Evolutionary conservation across 2,329 filamentous ascomycete species (phyloP), one percentile per base, ranked within the genome.

Genomic region (Drechslera avenae): DNA sequence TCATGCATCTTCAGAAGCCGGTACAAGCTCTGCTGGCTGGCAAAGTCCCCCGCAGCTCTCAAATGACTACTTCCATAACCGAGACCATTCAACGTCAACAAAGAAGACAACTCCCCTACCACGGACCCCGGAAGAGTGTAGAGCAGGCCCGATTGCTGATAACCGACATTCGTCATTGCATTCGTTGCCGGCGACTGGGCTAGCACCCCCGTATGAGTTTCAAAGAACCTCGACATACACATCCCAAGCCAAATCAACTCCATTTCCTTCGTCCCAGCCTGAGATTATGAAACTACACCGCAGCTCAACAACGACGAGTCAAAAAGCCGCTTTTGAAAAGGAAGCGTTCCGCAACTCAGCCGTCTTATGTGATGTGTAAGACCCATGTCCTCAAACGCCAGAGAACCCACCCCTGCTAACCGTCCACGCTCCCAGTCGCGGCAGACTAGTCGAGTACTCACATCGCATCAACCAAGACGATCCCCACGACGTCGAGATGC

Each of bases 1-100:
- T 93, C 91, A 68, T 94, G 93, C 73, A 93, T 91, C 74, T 89
- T 94, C 44, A 94, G 83, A 72, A 94, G 90, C 51, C 5, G 56
- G 55, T 12, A 43, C 56, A 13, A 65, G 54, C 30, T 55, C 58
- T 31, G 44, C 21, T 5, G 51, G 53, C n/a, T 54, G 59, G 56
- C 53, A 53, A 14, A 56, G 46, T 19, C 52, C 57, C 36, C 51
- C 39, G 9, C 39, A 43, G 5, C 46, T 46, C 2, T 39, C 46
- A 4, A 53, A 48, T 32, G 50, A 56, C 4, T 64, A 60, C 1
- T 39, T 49, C 1, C 49, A 44, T 2, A 51, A 49, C 17, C 46
- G 52, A 31, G 42, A 63, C 12, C 39, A 47, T 5, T 53, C 54
- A 7, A 44, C 50, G 18, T 54, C 63, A 16, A 52, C 51, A 4